Evolutionary conservation across 495 filamentous ascomycete genomes (phyloP), one percentile per base, ranked within the genome.

Genomic region (Talaromyces thailandensis): DNA sequence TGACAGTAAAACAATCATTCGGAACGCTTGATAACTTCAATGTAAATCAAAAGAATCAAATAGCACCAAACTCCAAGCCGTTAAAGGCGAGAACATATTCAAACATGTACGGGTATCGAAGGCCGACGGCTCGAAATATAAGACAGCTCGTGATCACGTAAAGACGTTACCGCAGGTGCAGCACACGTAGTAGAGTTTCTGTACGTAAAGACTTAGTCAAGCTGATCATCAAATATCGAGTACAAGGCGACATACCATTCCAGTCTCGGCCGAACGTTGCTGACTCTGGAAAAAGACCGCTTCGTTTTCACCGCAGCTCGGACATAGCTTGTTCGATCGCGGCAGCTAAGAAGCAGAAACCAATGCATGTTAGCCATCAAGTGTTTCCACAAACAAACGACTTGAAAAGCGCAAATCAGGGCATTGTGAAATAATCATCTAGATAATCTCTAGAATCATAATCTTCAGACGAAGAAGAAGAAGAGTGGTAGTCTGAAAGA

Each of bases 171-270:
- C 91, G 72, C 94, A 98, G 24, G 84, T 82, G 78, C 90, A 93
- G 79, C 94, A 98, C 50, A 98, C 94, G 72, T 92, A 96, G 75
- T 96, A 98, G 12, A 98, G 84, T 92, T 93, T 96, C 93, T 98
- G 70, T 58, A 7, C 18, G n/a, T 4, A 56, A 25, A 43, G 1
- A 56, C 18, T 32, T 31, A 63, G 61, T 59, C 58, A 31, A 51
- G 23, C 26, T 51, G 51, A 31, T 56, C 14, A 16, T 32, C 12
- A 59, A 57, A 26, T 56, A 25, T 29, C 50, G 40, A 37, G 29
- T 65, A 48, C 16, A 35, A 57, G 28, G 26, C 28, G 9, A 71
- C 88, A 82, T 70, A 98, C 94, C 94, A 98, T 98, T 74, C 95
- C 95, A 8, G 95, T 98, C 73, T 97, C 92, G 14, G 92, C 89